Percentiles rank a stretch among this genome's conserved stretches.
Conservation (phyloP, 2,329 filamentous ascomycete species). For the Endoconidiophora laricicola region DNA sequence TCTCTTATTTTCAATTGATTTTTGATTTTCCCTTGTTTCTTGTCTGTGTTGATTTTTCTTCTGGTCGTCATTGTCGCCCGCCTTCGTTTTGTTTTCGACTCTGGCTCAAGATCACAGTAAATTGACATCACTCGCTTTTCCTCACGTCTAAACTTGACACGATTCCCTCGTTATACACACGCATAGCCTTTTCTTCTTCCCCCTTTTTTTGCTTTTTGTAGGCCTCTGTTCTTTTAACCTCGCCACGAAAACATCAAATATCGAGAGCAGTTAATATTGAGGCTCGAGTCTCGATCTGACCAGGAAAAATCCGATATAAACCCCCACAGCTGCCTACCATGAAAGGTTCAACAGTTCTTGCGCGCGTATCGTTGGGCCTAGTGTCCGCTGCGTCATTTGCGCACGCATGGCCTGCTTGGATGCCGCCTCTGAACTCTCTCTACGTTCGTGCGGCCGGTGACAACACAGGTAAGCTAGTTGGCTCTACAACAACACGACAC, state of each 20-base stretch:
- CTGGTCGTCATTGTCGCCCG: background rate
- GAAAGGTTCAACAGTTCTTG: slow-evolving; percentile 31
- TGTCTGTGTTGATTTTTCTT: background rate
- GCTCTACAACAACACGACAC: background rate
- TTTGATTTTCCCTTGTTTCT: background rate
- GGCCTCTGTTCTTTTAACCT: slow-evolving; percentile 1
- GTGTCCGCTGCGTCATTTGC: slow-evolving; percentile 32
- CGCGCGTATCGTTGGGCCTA: slow-evolving; percentile 34
- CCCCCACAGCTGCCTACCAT: slow-evolving; percentile 20
- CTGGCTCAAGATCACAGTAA: too few relatives aligned
- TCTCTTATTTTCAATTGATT: background rate
- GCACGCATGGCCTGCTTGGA: slow-evolving; percentile 40
- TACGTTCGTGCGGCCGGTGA: slow-evolving; percentile 31
- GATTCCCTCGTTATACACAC: background rate
- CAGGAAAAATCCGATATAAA: background rate
- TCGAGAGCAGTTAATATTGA: background rate
- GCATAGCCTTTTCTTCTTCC: background rate
- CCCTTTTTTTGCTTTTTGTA: background rate
- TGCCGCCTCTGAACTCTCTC: slow-evolving; percentile 31
- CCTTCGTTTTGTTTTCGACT: background rate
- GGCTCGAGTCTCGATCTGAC: background rate
- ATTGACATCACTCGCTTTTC: background rate
- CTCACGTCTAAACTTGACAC: background rate
- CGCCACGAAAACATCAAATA: slow-evolving; percentile 2
- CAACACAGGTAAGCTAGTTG: slow-evolving; percentile 11